These are phyloP conservation scores for Myriosclerotinia curreyana DNA, from an alignment of 2,329 filamentous ascomycete species.

Conservation along the genomic window DNA sequence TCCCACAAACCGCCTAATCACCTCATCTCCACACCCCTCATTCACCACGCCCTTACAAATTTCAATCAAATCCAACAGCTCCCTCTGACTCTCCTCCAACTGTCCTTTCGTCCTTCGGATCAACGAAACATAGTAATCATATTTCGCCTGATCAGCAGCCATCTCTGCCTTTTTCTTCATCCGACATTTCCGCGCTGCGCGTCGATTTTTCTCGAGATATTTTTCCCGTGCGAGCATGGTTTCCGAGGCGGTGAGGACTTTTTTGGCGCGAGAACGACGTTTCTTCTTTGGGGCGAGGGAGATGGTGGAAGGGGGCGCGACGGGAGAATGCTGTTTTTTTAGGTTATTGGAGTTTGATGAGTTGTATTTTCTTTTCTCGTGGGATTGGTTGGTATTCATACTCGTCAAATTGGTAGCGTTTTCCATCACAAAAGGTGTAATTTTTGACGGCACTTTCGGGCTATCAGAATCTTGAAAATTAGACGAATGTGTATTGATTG, in stretches of 20 bases:
- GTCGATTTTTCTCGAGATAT: constrained; percentile 10
- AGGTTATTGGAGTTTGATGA: background rate
- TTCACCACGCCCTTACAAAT: constrained; percentile 5
- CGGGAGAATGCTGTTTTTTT: background rate
- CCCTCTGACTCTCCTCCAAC: background rate
- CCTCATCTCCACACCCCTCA: background rate
- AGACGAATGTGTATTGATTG: background rate
- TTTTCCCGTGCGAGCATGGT: background rate
- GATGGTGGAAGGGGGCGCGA: background rate
- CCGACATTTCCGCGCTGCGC: constrained; percentile 10
- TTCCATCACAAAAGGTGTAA: background rate
- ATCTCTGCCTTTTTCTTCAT: constrained; percentile 13
- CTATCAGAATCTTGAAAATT: no score
- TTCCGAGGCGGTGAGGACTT: background rate
- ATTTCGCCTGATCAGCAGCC: background rate
- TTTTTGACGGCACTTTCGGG: background rate
- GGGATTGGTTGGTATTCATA: background rate
- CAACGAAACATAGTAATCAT: background rate
- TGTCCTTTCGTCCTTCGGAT: background rate
- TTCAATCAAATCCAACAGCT: background rate
- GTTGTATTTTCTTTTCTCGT: background rate
- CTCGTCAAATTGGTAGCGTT: background rate
- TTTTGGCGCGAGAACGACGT: constrained; percentile 8
- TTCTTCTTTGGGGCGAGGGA: background rate
- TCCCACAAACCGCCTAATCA: background rate